Base-by-base conservation (phyloP, 106 monocot species). In the Amphibolis antarctica region DNA sequence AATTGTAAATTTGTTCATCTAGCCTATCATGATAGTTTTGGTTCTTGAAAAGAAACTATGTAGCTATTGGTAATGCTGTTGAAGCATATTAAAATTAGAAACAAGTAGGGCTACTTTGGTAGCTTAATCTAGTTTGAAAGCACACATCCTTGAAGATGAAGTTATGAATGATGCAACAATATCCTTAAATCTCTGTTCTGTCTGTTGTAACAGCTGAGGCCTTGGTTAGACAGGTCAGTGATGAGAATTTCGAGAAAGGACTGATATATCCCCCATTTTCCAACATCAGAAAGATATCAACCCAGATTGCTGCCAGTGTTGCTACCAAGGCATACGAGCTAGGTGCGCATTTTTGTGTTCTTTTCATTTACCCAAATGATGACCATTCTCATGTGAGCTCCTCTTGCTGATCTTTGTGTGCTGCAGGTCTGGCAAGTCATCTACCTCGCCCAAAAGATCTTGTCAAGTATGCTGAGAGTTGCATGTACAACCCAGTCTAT, bases 241-340 rank as follows among this genome's bases (percentile, higher is more conserved):
- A 76, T 14, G 90, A 91, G 60, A 71, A 83, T 59, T 69, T 78
- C 15, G 74, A 81, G 17, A 78, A 79, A 12, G 86, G 90, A 25
- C 62, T 81, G 44, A 91, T 91, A 44, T 91, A 86, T 55, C 90
- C 90, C 4, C 78, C 86, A 50, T 91, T 91, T 62, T 52, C 56
- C 22, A 83, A 76, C 15, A 86, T 91, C 70, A 80, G 90, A 59
- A 80, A 81, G 57, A 91, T 91, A 52, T 91, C 86, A 24, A 83
- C 86, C 26, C 54, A 81, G 18, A 86, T 91, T 45, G 90, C 90
- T 28, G 80, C 90, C 10, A 76, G 75, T 13, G 90, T 91, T 13
- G 86, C 90, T 46, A 76, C 80, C 10, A 91, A 91, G 75, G 90
- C 80, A 44, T 91, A 91, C 42, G 90, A 91, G 21, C 90, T 86